Evolutionary conservation across 1,284 basidiomycete genomes (phyloP).

Genomic region (Pascua guehoae): DNA sequence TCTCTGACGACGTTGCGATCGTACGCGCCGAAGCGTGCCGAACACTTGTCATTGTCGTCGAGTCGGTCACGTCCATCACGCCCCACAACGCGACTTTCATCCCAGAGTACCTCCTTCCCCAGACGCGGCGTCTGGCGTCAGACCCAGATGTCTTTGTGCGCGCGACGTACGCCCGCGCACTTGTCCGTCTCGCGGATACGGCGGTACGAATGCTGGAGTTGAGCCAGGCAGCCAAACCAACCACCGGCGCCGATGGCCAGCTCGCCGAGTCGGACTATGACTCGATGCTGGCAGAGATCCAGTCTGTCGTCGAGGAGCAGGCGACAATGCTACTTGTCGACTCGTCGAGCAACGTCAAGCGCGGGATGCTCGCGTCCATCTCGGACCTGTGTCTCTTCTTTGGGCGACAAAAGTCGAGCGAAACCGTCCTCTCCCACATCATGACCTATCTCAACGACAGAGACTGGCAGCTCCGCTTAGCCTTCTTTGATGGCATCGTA

Average conservation of each 20-base stretch:
- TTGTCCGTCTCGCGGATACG: constrained; percentile 77
- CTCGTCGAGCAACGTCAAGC: constrained; percentile 54
- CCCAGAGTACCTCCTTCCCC: constrained; percentile 92
- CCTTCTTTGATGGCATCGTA: constrained; percentile 93
- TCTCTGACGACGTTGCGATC: constrained; percentile 76
- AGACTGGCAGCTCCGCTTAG: constrained; percentile 84
- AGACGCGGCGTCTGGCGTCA: constrained; percentile 72
- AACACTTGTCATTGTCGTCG: constrained; percentile 79
- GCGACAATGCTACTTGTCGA: constrained; percentile 66
- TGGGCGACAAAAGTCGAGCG: constrained; percentile 86
- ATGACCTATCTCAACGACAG: constrained; percentile 97
- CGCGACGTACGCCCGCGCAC: constrained; percentile 79
- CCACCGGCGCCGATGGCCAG: constrained; percentile 57
- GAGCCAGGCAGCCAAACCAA: constrained; percentile 72
- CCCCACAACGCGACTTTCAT: constrained; percentile 81
- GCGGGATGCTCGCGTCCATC: constrained; percentile 65
- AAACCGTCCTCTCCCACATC: constrained; percentile 93
- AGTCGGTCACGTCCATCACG: constrained; percentile 80
- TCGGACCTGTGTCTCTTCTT: constrained; percentile 88
- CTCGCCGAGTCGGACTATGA: constrained; percentile 84
- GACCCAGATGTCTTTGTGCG: constrained; percentile 87
- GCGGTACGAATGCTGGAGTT: constrained; percentile 73
- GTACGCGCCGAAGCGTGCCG: constrained; percentile 77
- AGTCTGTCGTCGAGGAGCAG: constrained; percentile 80
- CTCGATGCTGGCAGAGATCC: constrained; percentile 75